A percentile compares a stretch with the other conserved stretches of the same genome.
Evolutionary conservation across 1,284 basidiomycete species (phyloP).

Genomic region (Ganoderma sinense): DNA sequence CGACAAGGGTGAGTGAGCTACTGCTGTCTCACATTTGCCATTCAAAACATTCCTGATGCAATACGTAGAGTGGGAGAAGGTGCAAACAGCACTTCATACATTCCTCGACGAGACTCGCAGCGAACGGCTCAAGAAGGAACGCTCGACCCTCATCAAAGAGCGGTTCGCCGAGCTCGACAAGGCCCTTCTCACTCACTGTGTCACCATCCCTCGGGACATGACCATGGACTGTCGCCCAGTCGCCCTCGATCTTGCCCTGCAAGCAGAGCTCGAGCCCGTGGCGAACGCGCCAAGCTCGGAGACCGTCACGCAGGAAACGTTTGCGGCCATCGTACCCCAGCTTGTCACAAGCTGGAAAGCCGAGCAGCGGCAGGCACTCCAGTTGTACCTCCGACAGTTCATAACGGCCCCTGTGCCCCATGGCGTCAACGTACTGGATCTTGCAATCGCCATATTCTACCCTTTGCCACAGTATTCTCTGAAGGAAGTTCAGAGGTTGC

Average conservation of each 20-base stretch:
- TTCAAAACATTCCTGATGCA: neutral
- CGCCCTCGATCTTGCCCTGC: constrained; percentile 15
- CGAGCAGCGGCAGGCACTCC: constrained; percentile 6
- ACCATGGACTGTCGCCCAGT: constrained; percentile 9
- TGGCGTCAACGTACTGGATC: constrained; percentile 10
- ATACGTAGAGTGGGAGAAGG: constrained; percentile 9
- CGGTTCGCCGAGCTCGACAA: constrained; percentile 11
- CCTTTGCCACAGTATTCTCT: neutral
- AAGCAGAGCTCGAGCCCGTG: neutral
- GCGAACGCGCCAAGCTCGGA: constrained; percentile 9
- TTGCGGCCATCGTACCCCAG: constrained; percentile 4
- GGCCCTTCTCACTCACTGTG: constrained; percentile 10
- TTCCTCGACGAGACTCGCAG: neutral
- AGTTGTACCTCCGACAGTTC: neutral
- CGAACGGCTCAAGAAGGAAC: constrained; percentile 1
- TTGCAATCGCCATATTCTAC: constrained; percentile 17
- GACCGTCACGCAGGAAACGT: constrained; percentile 4
- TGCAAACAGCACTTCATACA: neutral
- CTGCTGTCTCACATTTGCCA: too few species aligned
- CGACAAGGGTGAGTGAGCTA: neutral
- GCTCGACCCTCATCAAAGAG: neutral
- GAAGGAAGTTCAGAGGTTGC: neutral
- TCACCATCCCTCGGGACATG: constrained; percentile 6
- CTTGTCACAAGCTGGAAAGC: constrained; percentile 3
- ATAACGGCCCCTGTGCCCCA: neutral